Conservation (phyloP, 768 basidiomycete genomes). For the Leccinellum rugosiceps region DNA sequence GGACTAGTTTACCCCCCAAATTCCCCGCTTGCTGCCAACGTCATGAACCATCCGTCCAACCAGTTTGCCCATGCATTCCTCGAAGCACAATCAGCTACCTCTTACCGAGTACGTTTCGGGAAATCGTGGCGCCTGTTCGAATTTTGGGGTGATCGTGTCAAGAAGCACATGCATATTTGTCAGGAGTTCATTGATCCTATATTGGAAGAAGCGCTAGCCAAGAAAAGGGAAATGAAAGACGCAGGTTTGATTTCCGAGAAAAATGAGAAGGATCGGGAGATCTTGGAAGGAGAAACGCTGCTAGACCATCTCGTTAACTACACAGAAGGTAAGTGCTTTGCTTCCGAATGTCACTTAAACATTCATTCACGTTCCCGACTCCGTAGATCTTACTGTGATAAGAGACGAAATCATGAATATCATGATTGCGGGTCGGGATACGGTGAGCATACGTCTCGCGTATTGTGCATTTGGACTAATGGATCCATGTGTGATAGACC, state of each 20-base stretch:
- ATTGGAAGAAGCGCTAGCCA: conserved; percentile 43
- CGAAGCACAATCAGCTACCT: conserved; percentile 41
- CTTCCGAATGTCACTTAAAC: not conserved
- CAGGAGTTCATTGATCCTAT: conserved; percentile 53
- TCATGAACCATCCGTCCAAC: conserved; percentile 34
- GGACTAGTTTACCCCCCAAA: conserved; percentile 46
- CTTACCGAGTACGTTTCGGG: conserved; percentile 41
- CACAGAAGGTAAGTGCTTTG: conserved; percentile 22
- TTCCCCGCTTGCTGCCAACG: conserved; percentile 9
- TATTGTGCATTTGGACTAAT: not conserved
- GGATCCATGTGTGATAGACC: conserved; percentile 17
- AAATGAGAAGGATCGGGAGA: conserved; percentile 6
- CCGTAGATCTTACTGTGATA: conserved; percentile 30
- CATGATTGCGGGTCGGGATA: conserved; percentile 36
- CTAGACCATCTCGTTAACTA: conserved; percentile 30
- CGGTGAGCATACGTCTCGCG: conserved; percentile 16
- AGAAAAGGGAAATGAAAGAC: conserved; percentile 29
- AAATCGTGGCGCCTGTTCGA: conserved; percentile 50
- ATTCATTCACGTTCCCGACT: not conserved
- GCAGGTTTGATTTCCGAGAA: conserved; percentile 17
- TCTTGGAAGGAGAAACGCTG: conserved; percentile 26
- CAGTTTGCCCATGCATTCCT: conserved; percentile 49
- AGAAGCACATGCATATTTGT: conserved; percentile 44
- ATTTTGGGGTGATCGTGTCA: conserved; percentile 48
- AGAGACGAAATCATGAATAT: conserved; percentile 38